Evolutionary conservation across 306 rosid species (phyloP), one percentile per base, ranked within the genome.

Genomic region (Calophaca sinica): DNA sequence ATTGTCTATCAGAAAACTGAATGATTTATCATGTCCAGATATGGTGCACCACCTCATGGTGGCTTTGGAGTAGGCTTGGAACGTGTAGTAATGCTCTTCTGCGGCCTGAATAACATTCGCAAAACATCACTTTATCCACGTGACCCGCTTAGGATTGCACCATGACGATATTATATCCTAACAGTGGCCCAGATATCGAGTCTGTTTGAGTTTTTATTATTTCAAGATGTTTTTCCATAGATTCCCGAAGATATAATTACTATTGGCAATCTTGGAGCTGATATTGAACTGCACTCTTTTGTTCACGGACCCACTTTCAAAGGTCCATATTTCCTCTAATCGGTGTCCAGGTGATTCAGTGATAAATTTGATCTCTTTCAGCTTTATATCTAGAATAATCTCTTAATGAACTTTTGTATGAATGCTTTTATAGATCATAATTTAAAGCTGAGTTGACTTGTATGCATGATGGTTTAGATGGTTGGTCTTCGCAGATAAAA

Each of bases 51-150:
- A 15, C 91, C 89, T 1, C 99, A 96, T 7, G 99, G 98, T 45
- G 99, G 99, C 12, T 92, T 96, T 57, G 99, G 99, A 26, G 98
- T 85, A 28, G 99, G 99, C 31, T 82, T 92, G 84, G 99, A 96
- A 83, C 96, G 99, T 1, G 99, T 92, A 0, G 97, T 90, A 54
- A 93, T 93, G 98, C 98, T 93, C 28, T 93, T 87, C 72, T 90
- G 91, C 7, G 98, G 98, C 15, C 67, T 93, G 81, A 89, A 89
- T 14, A 93, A 93, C 85, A 90, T 93, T 65, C 89, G 98, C 39
- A 93, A 90, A 48, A 85, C 98, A 13, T 93, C 98, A 0, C 76
- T 93, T 26, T 93, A 76, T 76, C 98, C 98, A 0, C 98, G 98
- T n/a, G 98, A 93, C 64, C 98, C 98, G 0, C 90, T 74, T 5